Evolutionary conservation across 495 filamentous ascomycete genomes (phyloP).

Genomic region (Lophiostoma macrostomum): DNA sequence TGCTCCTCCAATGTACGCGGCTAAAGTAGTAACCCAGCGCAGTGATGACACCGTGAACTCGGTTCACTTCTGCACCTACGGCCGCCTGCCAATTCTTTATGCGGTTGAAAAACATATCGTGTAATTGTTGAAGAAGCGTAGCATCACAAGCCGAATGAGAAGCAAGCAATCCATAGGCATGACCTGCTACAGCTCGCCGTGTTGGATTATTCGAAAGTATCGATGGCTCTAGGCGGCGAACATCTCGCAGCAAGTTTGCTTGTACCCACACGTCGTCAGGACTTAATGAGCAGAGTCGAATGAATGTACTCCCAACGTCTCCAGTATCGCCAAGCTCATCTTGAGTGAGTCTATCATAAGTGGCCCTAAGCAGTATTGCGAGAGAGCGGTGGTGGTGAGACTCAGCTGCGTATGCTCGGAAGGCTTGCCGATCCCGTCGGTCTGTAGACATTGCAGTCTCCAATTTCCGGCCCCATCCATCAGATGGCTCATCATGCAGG

Average conservation of each 20-base stretch:
- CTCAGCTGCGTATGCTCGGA: conserved; percentile 44
- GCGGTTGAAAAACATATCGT: conserved; percentile 44
- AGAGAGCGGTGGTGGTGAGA: conserved; percentile 9
- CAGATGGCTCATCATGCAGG: conserved; percentile 57
- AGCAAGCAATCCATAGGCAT: conserved; percentile 73
- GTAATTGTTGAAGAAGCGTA: conserved; percentile 41
- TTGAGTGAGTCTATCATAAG: conserved; percentile 28
- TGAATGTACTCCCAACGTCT: conserved; percentile 58
- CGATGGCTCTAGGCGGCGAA: conserved; percentile 39
- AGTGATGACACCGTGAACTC: conserved; percentile 58
- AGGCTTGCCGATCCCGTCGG: conserved; percentile 53
- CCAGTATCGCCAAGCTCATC: conserved; percentile 47
- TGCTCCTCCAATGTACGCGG: conserved; percentile 47
- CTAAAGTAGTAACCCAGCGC: conserved; percentile 60
- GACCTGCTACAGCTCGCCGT: conserved; percentile 60
- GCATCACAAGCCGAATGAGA: conserved; percentile 55
- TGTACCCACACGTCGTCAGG: conserved; percentile 50
- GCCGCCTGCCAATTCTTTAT: conserved; percentile 53
- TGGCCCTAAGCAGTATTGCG: conserved; percentile 31
- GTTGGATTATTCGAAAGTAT: conserved; percentile 67
- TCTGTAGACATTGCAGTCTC: conserved; percentile 67
- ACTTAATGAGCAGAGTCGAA: conserved; percentile 64
- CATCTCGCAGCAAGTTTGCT: conserved; percentile 30
- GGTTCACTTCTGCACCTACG: conserved; percentile 58
- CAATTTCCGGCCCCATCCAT: conserved; percentile 81